phyloP scores from a whole-genome alignment of 768 basidiomycete species.

The Suillus sp. region DNA sequence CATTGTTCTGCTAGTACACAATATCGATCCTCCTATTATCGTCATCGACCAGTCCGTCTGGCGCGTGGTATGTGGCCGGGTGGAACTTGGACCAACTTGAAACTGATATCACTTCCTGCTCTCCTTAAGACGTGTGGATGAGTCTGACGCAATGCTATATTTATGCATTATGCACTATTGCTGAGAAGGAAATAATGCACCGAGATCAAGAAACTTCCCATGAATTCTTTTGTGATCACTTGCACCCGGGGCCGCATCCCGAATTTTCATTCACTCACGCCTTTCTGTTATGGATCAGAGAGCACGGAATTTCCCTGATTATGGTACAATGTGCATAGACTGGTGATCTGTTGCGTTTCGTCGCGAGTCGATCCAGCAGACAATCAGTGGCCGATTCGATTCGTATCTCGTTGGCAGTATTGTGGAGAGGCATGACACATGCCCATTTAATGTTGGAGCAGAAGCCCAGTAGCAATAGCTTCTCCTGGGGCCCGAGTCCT shows the following conservation, averaged over 20 bases:
- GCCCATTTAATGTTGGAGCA: background rate
- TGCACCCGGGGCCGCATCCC: slow-evolving; percentile 1
- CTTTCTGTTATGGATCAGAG: background rate
- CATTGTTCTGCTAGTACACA: background rate
- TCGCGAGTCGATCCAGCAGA: background rate
- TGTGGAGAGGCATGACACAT: background rate
- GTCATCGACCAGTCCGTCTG: background rate
- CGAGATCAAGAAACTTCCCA: background rate
- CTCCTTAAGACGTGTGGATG: background rate
- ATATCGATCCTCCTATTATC: background rate
- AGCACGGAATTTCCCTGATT: background rate
- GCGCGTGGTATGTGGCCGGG: too few species aligned
- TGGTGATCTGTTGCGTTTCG: background rate
- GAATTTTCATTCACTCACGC: background rate
- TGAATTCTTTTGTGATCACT: background rate
- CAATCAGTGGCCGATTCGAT: background rate
- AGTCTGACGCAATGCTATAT: background rate
- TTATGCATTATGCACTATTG: background rate
- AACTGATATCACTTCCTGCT: background rate
- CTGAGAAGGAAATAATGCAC: slow-evolving; percentile 1
- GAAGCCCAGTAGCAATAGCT: background rate
- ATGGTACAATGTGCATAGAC: background rate
- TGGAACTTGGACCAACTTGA: too few species aligned
- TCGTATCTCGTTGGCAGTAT: background rate
- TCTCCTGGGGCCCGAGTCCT: background rate